Evolutionary conservation across 306 rosid species (phyloP), one percentile per base, ranked within the genome.

Genomic region (Chamaecrista fasciculata): DNA sequence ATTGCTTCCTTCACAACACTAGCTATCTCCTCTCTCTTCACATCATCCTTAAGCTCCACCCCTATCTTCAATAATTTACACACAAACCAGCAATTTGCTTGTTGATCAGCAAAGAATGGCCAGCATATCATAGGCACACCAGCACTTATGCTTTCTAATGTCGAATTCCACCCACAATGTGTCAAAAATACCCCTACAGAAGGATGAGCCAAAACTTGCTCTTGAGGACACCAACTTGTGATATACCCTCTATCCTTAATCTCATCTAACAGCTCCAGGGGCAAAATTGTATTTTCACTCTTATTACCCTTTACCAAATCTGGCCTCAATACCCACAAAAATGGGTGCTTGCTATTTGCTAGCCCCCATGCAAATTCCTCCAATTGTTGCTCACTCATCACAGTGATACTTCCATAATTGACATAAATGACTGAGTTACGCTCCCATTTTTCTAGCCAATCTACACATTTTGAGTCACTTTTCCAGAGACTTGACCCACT

Each of bases 341-440:
- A n/a, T n/a, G n/a, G n/a, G n/a, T n/a, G 74, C 12, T 68, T 71
- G 55, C 83, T 81, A 29, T 75, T 81, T 26, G 85, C 87, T 8
- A 80, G 63, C 2, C 87, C 85, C 85, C 78, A 69, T 4, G 85
- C 85, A 67, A 83, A 80, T 31, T 83, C 87, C 31, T 29, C 50
- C 1, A 83, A 23, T 3, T 65, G 51, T 23, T 74, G 63, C 21
- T 71, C 62, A 4, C 79, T 70, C 81, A 83, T 77, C 12, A 28
- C 55, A 2, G 83, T 74, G 11, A 80, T 0, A 6, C 85, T 78
- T 0, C 80, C 85, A 56, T 73, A 80, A 23, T 81, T 83, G 0
- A 77, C 67, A 8, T 83, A 83, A 12, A 80, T 69, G 37, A 79
- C 84, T 19, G 82, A 83, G 11, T 60, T 66, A 6, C 81, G 37